These are phyloP conservation scores for Podaxis sp. DNA, from an alignment of 768 basidiomycete genomes.

Conservation along the genomic window DNA sequence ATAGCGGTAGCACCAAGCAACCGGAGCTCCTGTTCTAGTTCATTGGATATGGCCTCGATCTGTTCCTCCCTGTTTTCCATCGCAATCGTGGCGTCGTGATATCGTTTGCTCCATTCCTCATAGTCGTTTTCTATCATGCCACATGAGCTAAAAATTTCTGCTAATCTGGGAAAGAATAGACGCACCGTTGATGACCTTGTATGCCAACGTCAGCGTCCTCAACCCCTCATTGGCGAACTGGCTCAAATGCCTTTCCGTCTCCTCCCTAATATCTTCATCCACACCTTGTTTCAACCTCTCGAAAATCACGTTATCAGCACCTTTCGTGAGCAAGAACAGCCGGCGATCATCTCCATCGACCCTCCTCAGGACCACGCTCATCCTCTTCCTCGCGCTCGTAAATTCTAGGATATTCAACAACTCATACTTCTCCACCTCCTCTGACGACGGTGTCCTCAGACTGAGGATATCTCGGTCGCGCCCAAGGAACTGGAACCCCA, in stretches of 20 bases:
- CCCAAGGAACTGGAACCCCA: conserved; percentile 89
- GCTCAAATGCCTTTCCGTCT: conserved; percentile 79
- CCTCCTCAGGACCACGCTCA: conserved; percentile 87
- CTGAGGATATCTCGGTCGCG: conserved; percentile 75
- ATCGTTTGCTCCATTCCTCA: conserved; percentile 69
- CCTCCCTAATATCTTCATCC: conserved; percentile 55
- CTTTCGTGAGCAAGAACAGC: conserved; percentile 77
- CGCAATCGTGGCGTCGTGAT: conserved; percentile 72
- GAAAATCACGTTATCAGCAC: conserved; percentile 95
- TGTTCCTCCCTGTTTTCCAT: conserved; percentile 75
- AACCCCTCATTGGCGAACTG: conserved; percentile 84
- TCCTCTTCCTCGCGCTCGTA: conserved; percentile 87
- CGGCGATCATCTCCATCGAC: conserved; percentile 50
- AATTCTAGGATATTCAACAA: conserved; percentile 93
- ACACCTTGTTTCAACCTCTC: conserved; percentile 70
- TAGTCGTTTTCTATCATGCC: conserved; percentile 64
- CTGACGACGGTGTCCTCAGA: conserved; percentile 71
- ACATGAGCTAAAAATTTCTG: neutral
- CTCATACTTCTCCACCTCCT: conserved; percentile 73
- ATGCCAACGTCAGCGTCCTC: conserved; percentile 89
- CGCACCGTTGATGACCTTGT: conserved; percentile 72
- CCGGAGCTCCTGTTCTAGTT: conserved; percentile 74
- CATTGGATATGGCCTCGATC: conserved; percentile 72
- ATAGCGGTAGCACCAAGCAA: conserved; percentile 95
- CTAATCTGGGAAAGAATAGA: neutral